Percentiles rank a stretch among this genome's conserved stretches.
phyloP scores from a whole-genome alignment of 2,329 filamentous ascomycete species.

The Alternaria infectoria region DNA sequence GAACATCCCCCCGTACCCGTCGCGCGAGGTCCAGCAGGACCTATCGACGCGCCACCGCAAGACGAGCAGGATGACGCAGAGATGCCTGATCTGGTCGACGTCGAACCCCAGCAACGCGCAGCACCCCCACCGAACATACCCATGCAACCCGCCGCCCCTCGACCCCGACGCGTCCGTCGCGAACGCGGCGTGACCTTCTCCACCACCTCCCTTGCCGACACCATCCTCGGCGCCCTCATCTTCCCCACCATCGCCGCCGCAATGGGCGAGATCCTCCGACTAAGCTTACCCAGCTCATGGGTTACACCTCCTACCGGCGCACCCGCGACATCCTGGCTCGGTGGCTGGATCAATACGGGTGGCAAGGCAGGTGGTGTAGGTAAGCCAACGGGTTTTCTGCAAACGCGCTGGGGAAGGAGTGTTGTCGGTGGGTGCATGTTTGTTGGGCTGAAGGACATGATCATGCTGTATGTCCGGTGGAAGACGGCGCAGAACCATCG shows the following conservation, averaged over 20 bases:
- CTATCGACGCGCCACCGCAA: conserved; percentile 42
- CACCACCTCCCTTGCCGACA: conserved; percentile 63
- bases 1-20: conserved; percentile 39
- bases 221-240: conserved; percentile 72
- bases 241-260: conserved; percentile 82
- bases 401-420: conserved; percentile 87
- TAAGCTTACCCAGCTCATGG: conserved; percentile 72
- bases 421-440: conserved; percentile 88
- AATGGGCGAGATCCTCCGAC: conserved; percentile 76
- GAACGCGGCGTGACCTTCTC: conserved; percentile 60
- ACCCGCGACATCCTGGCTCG: conserved; percentile 25
- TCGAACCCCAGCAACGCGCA: conserved; percentile 23
- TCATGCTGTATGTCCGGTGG: conserved; percentile 65
- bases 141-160: conserved; percentile 24
- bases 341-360: conserved; percentile 24
- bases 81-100: conserved; percentile 12
- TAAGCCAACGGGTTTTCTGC: conserved; percentile 70
- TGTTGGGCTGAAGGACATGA: conserved; percentile 77
- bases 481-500: conserved; percentile 58
- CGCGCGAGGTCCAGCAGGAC: conserved; percentile 35
- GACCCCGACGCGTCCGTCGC: conserved; percentile 42
- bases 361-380: conserved; percentile 18
- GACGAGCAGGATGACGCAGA: conserved; percentile 31
- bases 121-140: conserved; percentile 41
- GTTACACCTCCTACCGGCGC: conserved; percentile 53